phyloP scores from a whole-genome alignment of 331 rosid species.

The Dryas integrifolia region DNA sequence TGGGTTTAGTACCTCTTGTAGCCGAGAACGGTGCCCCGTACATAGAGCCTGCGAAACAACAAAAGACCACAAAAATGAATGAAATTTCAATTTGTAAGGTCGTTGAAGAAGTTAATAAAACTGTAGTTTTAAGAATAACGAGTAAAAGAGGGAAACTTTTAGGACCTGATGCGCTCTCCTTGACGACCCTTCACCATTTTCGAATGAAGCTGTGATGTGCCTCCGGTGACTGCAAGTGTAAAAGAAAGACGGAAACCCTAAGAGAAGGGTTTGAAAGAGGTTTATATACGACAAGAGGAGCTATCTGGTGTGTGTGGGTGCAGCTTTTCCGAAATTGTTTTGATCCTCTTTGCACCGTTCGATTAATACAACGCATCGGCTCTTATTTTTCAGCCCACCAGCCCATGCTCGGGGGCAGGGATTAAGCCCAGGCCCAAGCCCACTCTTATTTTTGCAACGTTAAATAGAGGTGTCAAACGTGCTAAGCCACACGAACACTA shows the following conservation, averaged over 20 bases:
- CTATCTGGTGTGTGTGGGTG: not conserved
- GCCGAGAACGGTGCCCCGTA: constrained; percentile 83
- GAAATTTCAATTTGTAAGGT: not conserved
- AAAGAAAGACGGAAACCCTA: constrained; percentile 21
- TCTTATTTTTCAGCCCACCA: too few relatives aligned
- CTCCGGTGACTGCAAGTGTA: not conserved
- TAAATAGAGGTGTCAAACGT: too few relatives aligned
- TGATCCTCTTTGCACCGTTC: not conserved
- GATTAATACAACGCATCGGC: not conserved
- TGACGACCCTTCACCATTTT: constrained; percentile 48
- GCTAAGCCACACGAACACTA: too few relatives aligned
- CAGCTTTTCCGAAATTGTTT: too few relatives aligned
- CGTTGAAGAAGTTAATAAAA: not conserved
- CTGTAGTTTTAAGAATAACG: not conserved
- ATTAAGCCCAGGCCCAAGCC: not conserved
- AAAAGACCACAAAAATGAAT: not conserved
- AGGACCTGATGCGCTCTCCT: constrained; percentile 43
- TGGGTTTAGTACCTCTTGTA: constrained; percentile 58
- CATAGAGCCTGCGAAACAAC: constrained; percentile 48
- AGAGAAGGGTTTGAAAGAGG: not conserved
- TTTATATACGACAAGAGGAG: constrained; percentile 5
- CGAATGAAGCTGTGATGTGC: constrained; percentile 10
- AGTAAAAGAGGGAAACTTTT: not conserved
- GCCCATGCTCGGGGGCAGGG: too few relatives aligned
- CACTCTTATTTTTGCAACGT: not conserved